Conservation (phyloP, 2,329 filamentous ascomycete genomes). For the Cryphonectria radicalis region DNA sequence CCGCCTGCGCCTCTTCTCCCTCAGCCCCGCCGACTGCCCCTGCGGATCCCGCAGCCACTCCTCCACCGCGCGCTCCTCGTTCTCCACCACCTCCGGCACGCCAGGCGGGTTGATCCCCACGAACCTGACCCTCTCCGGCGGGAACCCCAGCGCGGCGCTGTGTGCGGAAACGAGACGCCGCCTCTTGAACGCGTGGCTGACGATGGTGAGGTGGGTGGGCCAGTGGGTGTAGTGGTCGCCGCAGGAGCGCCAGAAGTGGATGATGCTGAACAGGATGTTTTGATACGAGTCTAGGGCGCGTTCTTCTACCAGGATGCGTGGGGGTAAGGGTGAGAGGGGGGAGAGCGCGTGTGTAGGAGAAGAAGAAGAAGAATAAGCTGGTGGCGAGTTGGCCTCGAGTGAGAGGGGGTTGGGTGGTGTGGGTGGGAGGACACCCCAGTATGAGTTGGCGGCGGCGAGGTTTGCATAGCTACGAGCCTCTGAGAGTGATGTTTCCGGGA, state of each 20-base stretch:
- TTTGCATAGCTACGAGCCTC: conserved; percentile 69
- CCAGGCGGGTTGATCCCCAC: conserved; percentile 68
- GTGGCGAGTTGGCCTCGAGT: too few relatives aligned
- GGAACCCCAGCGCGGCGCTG: conserved; percentile 63
- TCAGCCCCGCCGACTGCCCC: conserved; percentile 49
- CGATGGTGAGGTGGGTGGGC: conserved; percentile 62
- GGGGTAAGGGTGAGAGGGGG: conserved; percentile 18
- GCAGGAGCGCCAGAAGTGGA: conserved; percentile 52
- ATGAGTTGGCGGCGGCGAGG: conserved; percentile 51
- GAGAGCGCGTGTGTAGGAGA: conserved; percentile 1
- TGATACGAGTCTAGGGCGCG: conserved; percentile 83
- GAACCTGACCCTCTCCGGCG: conserved; percentile 50
- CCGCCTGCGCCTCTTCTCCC: conserved; percentile 52
- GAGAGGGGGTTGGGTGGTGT: too few relatives aligned
- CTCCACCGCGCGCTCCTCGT: conserved; percentile 42
- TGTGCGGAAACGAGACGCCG: conserved; percentile 66
- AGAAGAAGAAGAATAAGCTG: neutral
- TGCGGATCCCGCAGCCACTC: conserved; percentile 60
- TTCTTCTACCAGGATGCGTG: conserved; percentile 65
- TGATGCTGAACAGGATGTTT: conserved; percentile 78
- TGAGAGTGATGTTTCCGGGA: conserved; percentile 56
- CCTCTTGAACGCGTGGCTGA: conserved; percentile 73
- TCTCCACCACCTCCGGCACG: conserved; percentile 30
- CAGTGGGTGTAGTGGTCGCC: conserved; percentile 51
- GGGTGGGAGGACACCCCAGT: conserved; percentile 46